Base-by-base conservation (phyloP, 2,329 filamentous ascomycete species). In the Dactylellina leptospora region DNA sequence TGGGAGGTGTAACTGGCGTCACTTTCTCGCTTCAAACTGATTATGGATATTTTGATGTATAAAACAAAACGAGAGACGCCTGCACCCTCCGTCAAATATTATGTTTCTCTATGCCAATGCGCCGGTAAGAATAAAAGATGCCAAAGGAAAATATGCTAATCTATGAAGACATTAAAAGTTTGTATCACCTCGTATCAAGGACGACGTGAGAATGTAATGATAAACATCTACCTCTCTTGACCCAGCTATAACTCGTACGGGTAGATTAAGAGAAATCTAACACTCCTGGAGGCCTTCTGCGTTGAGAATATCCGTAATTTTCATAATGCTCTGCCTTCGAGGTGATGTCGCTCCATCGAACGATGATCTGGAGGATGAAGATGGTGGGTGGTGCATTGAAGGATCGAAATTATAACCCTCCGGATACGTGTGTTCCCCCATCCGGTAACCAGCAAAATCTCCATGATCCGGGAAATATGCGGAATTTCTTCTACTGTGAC, bases 341-440 rank as follows among this genome's bases (percentile, higher is more conserved):
- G 68, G 68, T 23, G 68, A 72, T 33, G 59, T 59, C n/a, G 59
- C 54, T 47, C 68, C 61, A 23, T 72, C 68, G 53, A 72, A 72
- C 22, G 68, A 72, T 4, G 68, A 72, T 10, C 59, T 44, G 4
- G 59, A 63, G 30, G 66, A 72, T 23, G 59, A 53, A 16, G 68
- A 63, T 4, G 59, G 10, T 1, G 60, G 45, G 10, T 60, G 53
- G 9, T 58, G 53, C 4, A 53, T 18, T 1, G 61, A 50, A 5
- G 51, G 18, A 22, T 66, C 61, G 16, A 50, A 56, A 45, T 44
- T 28, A 36, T 64, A 71, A 11, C 44, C 51, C n/a, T 72, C 68
- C 4, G 60, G 50, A 38, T 64, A 64, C 8, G 47, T 9, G 22
- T 53, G 48, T 4, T 72, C 59, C 40, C 59, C 50, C 10, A 59